phyloP scores from a whole-genome alignment of 768 basidiomycete genomes.

The Lactifluus rugatus region DNA sequence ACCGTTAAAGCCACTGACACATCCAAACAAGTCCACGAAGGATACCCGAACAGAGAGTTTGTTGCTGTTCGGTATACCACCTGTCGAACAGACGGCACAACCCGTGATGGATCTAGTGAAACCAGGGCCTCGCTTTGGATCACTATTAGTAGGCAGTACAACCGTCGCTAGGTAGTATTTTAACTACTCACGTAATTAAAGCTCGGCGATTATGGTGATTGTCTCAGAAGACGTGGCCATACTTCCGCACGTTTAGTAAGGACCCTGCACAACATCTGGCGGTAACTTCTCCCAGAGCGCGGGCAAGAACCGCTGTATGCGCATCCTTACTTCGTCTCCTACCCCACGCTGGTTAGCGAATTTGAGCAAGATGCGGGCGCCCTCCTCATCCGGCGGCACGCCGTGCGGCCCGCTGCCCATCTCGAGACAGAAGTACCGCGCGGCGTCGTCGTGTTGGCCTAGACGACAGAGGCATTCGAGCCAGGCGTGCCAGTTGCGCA shows the following conservation, averaged over 20 bases:
- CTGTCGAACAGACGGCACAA: slow-evolving; percentile 43
- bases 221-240: background rate
- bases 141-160: slow-evolving; percentile 52
- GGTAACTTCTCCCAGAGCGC: slow-evolving; percentile 15
- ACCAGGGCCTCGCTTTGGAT: slow-evolving; percentile 63
- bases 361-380: slow-evolving; percentile 39
- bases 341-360: slow-evolving; percentile 8
- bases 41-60: slow-evolving; percentile 34
- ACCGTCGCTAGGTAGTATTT: slow-evolving; percentile 21
- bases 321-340: slow-evolving; percentile 9
- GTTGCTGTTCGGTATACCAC: slow-evolving; percentile 44
- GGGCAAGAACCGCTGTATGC: slow-evolving; percentile 17
- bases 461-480: slow-evolving; percentile 80
- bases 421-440: slow-evolving; percentile 50
- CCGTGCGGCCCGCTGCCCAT: slow-evolving; percentile 44
- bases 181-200: slow-evolving; percentile 7
- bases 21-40: slow-evolving; percentile 17
- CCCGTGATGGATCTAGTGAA: slow-evolving; percentile 57
- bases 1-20: slow-evolving; percentile 6
- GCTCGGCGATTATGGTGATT: background rate
- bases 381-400: slow-evolving; percentile 40
- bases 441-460: slow-evolving; percentile 55
- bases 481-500: slow-evolving; percentile 71
- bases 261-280: background rate
- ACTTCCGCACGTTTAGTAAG: background rate